Evolutionary conservation across 2,329 filamentous ascomycete species (phyloP), one percentile per base, ranked within the genome.

Genomic region (Clonostachys byssicola): DNA sequence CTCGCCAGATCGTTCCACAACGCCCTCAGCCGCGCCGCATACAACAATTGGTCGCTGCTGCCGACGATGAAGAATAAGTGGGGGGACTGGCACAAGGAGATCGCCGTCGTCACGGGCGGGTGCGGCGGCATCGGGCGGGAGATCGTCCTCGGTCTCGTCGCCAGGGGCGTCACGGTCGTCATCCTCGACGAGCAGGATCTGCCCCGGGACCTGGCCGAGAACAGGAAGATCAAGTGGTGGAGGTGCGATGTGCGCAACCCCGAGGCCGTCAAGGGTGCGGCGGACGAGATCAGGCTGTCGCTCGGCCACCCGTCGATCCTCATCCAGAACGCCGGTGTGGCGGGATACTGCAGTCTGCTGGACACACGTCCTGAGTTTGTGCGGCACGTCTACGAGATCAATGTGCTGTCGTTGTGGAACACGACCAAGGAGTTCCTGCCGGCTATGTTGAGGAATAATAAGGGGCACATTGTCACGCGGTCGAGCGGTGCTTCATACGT

Each of bases 81-180:
- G 39, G 86, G 85, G 64, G 74, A 82, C 60, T 90, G 86, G 85
- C 67, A 72, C 18, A 76, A 74, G 45, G 87, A 91, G 67, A 74
- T 91, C 44, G 83, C 88, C 4, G 70, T 91, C 41, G 75, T 92
- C 17, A 92, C 88, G 0, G 88, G 89, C 9, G 88, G 88, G 9
- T 82, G 84, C 40, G 80, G 81, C 48, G 88, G 88, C 0, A 90
- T 92, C 56, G 88, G 88, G 12, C 80, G 77, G 17, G 68, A 77
- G 35, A 74, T 89, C 4, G 86, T 86, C 13, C 73, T 75, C 52
- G 62, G 85, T 46, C 71, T 94, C 14, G 83, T 81, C 1, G 78
- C 83, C 60, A 71, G 68, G 51, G 80, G 78, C 2, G 72, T 88
- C 54, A 86, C 80, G 53, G 84, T 91, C 36, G 84, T 84, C 0